A percentile compares a stretch with the other conserved stretches of the same genome.
Evolutionary conservation across 805 yeast species (phyloP).

Genomic region (Barnettozyma sucrosica): DNA sequence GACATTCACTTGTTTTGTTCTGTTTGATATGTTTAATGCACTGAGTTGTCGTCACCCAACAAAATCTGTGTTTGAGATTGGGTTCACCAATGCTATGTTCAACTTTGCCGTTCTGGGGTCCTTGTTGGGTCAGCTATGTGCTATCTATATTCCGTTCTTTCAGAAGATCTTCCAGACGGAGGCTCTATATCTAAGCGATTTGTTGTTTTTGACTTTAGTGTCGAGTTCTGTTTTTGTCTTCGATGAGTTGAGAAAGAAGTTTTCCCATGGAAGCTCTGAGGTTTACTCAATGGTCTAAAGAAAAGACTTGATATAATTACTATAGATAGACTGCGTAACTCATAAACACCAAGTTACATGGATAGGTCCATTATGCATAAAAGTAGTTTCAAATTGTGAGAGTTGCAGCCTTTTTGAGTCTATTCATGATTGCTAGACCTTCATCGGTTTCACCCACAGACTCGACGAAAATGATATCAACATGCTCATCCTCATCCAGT

Average conservation of each 20-base stretch:
- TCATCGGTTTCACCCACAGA: slow-evolving; percentile 71
- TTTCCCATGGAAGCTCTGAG: slow-evolving; percentile 14
- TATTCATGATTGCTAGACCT: slow-evolving; percentile 93
- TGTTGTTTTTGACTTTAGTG: slow-evolving; percentile 52
- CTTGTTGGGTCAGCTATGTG: slow-evolving; percentile 84
- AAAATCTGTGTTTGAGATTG: slow-evolving; percentile 78
- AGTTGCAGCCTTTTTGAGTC: slow-evolving; percentile 79
- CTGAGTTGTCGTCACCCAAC: slow-evolving; percentile 84
- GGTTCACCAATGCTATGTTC: slow-evolving; percentile 81
- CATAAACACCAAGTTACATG: background rate
- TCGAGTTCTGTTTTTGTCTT: slow-evolving; percentile 80
- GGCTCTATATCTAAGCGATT: slow-evolving; percentile 67
- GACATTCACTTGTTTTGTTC: slow-evolving; percentile 96
- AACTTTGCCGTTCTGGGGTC: slow-evolving; percentile 89
- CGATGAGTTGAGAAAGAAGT: slow-evolving; percentile 74
- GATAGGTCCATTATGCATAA: background rate
- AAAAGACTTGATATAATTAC: background rate
- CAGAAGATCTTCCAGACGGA: slow-evolving; percentile 94
- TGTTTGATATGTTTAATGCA: slow-evolving; percentile 96
- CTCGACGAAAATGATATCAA: slow-evolving; percentile 75
- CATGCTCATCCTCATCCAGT: slow-evolving; percentile 57
- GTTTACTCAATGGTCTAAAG: slow-evolving; percentile 24
- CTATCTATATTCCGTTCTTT: slow-evolving; percentile 88
- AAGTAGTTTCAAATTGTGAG: slow-evolving; percentile 30
- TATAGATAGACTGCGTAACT: background rate